Percentiles rank a stretch among this genome's conserved stretches.
These are phyloP conservation scores for Xylaria sp. DNA, from an alignment of 2,329 filamentous ascomycete genomes.

Conservation along the genomic window DNA sequence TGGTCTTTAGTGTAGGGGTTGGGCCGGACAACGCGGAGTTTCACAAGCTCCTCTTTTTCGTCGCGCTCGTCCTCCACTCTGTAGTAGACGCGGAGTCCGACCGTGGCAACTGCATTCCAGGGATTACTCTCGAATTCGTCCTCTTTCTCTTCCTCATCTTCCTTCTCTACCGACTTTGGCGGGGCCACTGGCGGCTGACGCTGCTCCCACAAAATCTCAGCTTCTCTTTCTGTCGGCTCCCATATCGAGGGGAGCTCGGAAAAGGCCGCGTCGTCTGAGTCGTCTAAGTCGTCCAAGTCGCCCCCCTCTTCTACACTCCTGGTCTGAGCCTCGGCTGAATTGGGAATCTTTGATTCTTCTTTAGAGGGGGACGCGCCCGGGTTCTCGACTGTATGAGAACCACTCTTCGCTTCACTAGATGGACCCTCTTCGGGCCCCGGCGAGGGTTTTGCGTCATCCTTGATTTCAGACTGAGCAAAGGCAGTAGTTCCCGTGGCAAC, in stretches of 20 bases:
- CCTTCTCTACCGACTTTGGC: conserved; percentile 23
- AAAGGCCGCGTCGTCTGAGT: no score
- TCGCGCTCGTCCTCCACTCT: conserved; percentile 47
- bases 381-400: neutral
- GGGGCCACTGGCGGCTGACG: neutral
- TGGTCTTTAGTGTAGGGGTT: conserved; percentile 42
- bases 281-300: conserved; percentile 19
- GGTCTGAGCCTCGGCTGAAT: neutral
- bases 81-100: conserved; percentile 66
- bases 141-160: conserved; percentile 50
- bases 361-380: no score
- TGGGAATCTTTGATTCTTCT: no score
- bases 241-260: no score
- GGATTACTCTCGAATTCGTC: conserved; percentile 62
- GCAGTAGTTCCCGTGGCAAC: neutral
- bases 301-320: conserved; percentile 19
- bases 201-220: no score
- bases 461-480: neutral
- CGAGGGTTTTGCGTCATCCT: conserved; percentile 3
- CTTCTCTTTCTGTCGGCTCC: no score
- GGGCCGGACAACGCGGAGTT: conserved; percentile 48
- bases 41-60: conserved; percentile 45
- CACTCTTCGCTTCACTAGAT: neutral
- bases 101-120: conserved; percentile 68
- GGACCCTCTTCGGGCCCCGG: conserved; percentile 1